phyloP scores from a whole-genome alignment of 441 rosid species.

The Eutrema salsugineum region DNA sequence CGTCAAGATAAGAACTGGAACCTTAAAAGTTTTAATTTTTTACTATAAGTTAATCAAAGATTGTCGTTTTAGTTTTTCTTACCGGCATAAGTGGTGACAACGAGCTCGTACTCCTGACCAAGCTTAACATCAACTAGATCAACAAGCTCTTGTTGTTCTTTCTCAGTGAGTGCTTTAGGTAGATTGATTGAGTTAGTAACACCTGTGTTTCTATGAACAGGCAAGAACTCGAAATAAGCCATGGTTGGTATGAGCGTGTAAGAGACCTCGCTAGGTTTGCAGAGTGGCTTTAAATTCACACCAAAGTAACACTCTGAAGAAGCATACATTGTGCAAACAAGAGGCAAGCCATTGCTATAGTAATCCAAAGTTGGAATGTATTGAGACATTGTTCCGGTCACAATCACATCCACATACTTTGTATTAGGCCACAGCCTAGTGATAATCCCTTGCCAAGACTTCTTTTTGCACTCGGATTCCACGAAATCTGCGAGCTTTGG shows the following conservation, averaged over 20 bases:
- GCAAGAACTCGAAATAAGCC: conserved; percentile 71
- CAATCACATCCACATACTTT: conserved; percentile 78
- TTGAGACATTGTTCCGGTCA: conserved; percentile 76
- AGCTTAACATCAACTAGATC: conserved; percentile 68
- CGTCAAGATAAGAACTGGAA: not conserved
- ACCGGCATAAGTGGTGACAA: conserved; percentile 74
- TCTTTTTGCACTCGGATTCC: conserved; percentile 49
- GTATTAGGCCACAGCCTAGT: conserved; percentile 90
- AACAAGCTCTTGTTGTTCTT: conserved; percentile 47
- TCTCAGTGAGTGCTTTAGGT: conserved; percentile 53
- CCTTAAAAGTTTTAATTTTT: not conserved
- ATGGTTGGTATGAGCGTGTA: conserved; percentile 61
- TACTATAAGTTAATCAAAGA: not conserved
- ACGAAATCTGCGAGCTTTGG: conserved; percentile 72
- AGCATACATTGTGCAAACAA: conserved; percentile 69
- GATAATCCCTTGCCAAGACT: conserved; percentile 80
- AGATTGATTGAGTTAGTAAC: conserved; percentile 44
- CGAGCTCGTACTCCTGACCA: conserved; percentile 68
- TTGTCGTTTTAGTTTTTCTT: not conserved
- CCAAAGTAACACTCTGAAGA: conserved; percentile 74
- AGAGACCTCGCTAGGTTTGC: conserved; percentile 62
- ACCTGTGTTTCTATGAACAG: conserved; percentile 48
- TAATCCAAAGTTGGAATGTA: conserved; percentile 63
- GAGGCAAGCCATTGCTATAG: conserved; percentile 56
- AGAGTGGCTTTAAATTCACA: conserved; percentile 51